These are phyloP conservation scores for Camelina sativa DNA, from an alignment of 345 rosid genomes.

Conservation along the genomic window DNA sequence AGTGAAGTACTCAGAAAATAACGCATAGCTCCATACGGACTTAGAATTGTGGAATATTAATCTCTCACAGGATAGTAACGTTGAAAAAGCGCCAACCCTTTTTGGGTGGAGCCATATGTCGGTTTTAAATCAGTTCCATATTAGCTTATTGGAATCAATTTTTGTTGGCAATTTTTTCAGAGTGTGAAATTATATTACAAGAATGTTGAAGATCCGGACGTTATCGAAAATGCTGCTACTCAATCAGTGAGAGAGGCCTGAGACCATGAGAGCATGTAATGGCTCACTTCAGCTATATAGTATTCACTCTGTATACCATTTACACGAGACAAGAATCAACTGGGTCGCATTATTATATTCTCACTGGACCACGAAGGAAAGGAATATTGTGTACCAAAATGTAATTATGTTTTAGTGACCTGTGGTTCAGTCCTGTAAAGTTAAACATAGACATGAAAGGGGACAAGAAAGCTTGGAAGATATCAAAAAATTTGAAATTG, in stretches of 20 bases:
- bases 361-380: constrained; percentile 11
- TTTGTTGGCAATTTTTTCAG: constrained; percentile 49
- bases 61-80: constrained; percentile 12
- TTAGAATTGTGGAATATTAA: neutral
- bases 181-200: constrained; percentile 66
- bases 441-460: constrained; percentile 32
- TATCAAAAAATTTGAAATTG: constrained; percentile 22
- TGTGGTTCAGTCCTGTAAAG: constrained; percentile 21
- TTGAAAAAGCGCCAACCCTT: neutral
- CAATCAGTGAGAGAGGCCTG: constrained; percentile 8
- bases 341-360: constrained; percentile 18
- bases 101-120: neutral
- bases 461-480: constrained; percentile 25
- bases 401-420: constrained; percentile 16
- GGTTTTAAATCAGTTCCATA: neutral
- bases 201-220: constrained; percentile 35
- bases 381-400: constrained; percentile 17
- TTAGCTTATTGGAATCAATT: neutral
- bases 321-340: constrained; percentile 21
- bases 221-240: neutral
- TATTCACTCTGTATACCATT: constrained; percentile 27
- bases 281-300: constrained; percentile 27
- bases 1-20: constrained; percentile 4
- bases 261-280: constrained; percentile 16
- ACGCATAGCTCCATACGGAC: neutral